A percentile compares a stretch with the other conserved stretches of the same genome.
These are phyloP conservation scores for Cutaneotrichosporon spelunceum DNA, from an alignment of 1,284 basidiomycete genomes.

Conservation along the genomic window DNA sequence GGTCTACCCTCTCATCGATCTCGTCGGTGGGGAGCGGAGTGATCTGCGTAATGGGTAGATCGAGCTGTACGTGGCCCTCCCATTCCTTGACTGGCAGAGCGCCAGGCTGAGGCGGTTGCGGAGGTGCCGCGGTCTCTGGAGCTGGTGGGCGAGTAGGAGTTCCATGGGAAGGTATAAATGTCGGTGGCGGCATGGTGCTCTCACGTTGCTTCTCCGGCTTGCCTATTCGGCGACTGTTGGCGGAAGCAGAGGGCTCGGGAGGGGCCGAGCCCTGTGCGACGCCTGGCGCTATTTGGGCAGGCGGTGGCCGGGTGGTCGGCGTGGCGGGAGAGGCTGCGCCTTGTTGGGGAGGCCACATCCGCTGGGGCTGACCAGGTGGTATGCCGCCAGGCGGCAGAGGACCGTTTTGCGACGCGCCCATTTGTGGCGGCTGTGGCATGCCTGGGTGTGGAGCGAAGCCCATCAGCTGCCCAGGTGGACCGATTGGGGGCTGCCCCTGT, in stretches of 20 bases:
- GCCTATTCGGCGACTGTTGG: conserved; percentile 17
- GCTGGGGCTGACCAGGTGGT: conserved; percentile 23
- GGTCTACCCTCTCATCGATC: conserved; percentile 51
- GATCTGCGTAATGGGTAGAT: conserved; percentile 63
- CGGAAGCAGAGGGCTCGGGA: conserved; percentile 16
- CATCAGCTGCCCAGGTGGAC: conserved; percentile 20
- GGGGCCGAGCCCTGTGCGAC: conserved; percentile 1
- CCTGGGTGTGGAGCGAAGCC: conserved; percentile 21
- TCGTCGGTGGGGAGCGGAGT: conserved; percentile 61
- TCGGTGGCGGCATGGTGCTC: conserved; percentile 38
- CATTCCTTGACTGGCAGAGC: conserved; percentile 46
- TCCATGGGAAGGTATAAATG: conserved; percentile 34
- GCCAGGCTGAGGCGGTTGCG: conserved; percentile 39
- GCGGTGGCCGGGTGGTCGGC: conserved; percentile 28
- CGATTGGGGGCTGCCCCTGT: conserved; percentile 12
- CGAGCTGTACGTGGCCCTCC: conserved; percentile 54
- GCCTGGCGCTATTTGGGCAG: conserved; percentile 26
- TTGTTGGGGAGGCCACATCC: conserved; percentile 20
- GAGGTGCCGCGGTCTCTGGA: conserved; percentile 25
- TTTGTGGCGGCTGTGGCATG: conserved; percentile 1
- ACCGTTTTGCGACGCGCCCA: conserved; percentile 4
- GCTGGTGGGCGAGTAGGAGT: conserved; percentile 19
- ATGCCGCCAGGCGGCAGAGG: conserved; percentile 13
- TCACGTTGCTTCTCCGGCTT: conserved; percentile 17
- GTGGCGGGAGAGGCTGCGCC: conserved; percentile 14